Percentiles rank a stretch among this genome's conserved stretches.
Evolutionary conservation across 345 rosid genomes (phyloP).

Genomic region (Hibiscus trionum): DNA sequence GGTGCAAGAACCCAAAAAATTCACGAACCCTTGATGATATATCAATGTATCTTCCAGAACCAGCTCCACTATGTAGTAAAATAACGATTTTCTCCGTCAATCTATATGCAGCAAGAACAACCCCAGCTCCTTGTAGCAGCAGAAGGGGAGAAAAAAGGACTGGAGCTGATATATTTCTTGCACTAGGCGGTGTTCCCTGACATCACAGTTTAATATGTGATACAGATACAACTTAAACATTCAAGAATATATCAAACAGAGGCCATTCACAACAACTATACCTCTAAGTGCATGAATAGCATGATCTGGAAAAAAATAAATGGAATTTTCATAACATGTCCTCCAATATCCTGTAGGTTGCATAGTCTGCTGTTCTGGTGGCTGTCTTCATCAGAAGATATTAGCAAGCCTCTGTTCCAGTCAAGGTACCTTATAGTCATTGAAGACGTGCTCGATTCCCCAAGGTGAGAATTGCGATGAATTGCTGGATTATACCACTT

Average conservation of each 20-base stretch:
- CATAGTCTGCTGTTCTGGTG: constrained; percentile 46
- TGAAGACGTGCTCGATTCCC: constrained; percentile 52
- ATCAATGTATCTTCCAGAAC: constrained; percentile 36
- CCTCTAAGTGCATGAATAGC: constrained; percentile 91
- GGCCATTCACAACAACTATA: constrained; percentile 18
- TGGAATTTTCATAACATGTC: constrained; percentile 87
- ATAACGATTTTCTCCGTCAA: constrained; percentile 54
- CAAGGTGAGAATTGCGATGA: constrained; percentile 49
- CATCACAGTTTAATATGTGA: neutral
- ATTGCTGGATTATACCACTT: constrained; percentile 87
- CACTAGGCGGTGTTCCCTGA: constrained; percentile 79
- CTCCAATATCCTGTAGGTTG: constrained; percentile 76
- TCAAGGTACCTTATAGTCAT: constrained; percentile 48
- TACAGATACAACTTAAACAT: constrained; percentile 2
- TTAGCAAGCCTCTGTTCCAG: constrained; percentile 60
- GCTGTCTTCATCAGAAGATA: constrained; percentile 51
- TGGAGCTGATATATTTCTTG: constrained; percentile 43
- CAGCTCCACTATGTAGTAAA: constrained; percentile 31
- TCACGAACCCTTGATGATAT: constrained; percentile 49
- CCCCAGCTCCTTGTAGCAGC: constrained; percentile 80
- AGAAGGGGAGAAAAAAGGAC: constrained; percentile 64
- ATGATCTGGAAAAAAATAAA: constrained; percentile 58
- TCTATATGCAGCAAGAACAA: constrained; percentile 53
- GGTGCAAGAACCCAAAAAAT: constrained; percentile 62
- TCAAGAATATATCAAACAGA: neutral